Conservation (phyloP, 192 early-diverging fungal genomes). For the Coemansia aciculifera region DNA sequence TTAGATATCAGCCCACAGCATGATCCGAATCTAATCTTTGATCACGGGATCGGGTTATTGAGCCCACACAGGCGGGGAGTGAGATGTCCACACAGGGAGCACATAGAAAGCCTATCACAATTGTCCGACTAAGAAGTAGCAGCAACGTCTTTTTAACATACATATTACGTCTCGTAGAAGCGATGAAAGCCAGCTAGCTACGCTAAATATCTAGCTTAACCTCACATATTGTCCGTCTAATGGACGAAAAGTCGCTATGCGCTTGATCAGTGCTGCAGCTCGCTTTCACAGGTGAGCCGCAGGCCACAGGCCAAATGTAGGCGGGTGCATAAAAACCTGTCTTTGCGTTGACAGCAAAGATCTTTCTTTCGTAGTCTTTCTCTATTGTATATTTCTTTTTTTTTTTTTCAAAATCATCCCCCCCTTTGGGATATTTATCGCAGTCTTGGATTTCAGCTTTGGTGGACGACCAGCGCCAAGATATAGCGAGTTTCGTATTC, state of each 20-base stretch:
- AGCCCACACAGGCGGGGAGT: not conserved
- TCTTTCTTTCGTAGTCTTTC: too few relatives aligned
- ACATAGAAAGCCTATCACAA: too few relatives aligned
- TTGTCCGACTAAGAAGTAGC: too few relatives aligned
- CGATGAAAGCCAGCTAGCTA: not conserved
- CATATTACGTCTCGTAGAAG: not conserved
- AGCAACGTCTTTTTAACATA: not conserved
- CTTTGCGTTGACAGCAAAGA: not conserved
- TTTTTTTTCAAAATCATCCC: not conserved
- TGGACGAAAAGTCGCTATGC: not conserved
- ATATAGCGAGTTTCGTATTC: not conserved
- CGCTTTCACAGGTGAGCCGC: not conserved
- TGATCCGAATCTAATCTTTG: conserved; percentile 3
- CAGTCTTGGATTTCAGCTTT: not conserved
- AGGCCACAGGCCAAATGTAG: not conserved
- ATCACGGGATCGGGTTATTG: not conserved
- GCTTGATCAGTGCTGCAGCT: not conserved
- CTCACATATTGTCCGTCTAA: not conserved
- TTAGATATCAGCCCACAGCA: not conserved
- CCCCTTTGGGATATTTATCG: not conserved
- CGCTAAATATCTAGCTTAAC: not conserved
- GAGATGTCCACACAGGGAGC: not conserved
- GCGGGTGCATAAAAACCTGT: not conserved
- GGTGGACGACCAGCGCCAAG: not conserved
- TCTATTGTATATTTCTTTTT: too few relatives aligned